Evolutionary conservation across 305 asterid species (phyloP), one percentile per base, ranked within the genome.

Genomic region (Petunia hybrid): DNA sequence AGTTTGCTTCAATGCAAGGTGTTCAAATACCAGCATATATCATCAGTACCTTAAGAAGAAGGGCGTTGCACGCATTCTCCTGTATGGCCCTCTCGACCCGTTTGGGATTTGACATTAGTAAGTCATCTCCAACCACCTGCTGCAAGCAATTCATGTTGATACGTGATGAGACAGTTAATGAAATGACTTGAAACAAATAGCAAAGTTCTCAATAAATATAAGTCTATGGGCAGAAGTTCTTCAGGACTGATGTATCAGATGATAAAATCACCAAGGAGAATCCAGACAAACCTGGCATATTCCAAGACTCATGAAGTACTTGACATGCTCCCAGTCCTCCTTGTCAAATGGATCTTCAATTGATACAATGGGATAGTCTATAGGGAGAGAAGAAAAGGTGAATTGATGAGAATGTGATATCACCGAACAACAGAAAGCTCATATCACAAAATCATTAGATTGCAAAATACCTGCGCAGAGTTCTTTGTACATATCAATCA

Each of bases 311-410:
- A 94, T 82, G 81, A 97, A 91, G 82, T 81, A 67, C 88, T 97
- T 97, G 77, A 92, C 91, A 80, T 93, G 98, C 80, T 92, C 99
- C 99, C 99, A 97, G 69, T 97, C 99, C 89, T 97, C 99, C 88
- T 94, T 97, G 90, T 97, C 99, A 86, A 94, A 97, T 85, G 99
- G 98, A 88, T 93, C 98, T 91, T 93, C 97, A 87, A 97, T 92
- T 65, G 99, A 97, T 71, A 89, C 95, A 80, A 97, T 87, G 45
- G 97, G 97, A 87, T 94, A 97, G 60, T 90, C 99, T 97, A 92
- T 82, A 67, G 84, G 61, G 86, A 12, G 41, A 45, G 22, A 42
- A 22, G 8, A 36, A 43, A 74, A 80, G 70, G 80, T 36, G 80
- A 65, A 62, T 66, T 8, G 77, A 76, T 53, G 10, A 71, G n/a